A percentile compares a stretch with the other conserved stretches of the same genome.
phyloP scores from a whole-genome alignment of 306 rosid species.

The Rosa lucieae region DNA sequence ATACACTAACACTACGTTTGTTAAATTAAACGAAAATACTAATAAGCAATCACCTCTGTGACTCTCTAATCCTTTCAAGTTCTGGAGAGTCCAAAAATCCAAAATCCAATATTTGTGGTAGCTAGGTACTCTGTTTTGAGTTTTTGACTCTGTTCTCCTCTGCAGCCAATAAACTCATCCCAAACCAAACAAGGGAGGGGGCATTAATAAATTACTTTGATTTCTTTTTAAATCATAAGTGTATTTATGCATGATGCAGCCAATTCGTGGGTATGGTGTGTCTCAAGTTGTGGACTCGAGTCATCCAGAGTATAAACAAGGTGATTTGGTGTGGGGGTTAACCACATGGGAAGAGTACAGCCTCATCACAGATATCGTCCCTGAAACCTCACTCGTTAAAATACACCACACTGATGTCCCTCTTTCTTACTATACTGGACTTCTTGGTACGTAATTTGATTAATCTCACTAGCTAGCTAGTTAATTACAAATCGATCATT shows the following conservation, averaged over 20 bases:
- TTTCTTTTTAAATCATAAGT: background rate
- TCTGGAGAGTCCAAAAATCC: no score
- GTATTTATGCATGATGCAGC: conserved; percentile 9
- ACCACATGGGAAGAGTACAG: conserved; percentile 62
- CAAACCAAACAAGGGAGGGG: no score
- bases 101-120: no score
- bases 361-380: conserved; percentile 20
- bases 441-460: conserved; percentile 11
- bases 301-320: conserved; percentile 43
- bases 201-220: background rate
- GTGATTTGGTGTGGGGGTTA: conserved; percentile 48
- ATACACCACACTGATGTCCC: conserved; percentile 44
- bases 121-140: no score
- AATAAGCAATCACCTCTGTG: no score
- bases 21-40: no score
- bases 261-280: conserved; percentile 37
- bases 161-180: no score
- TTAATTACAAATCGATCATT: no score
- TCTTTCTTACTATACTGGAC: conserved; percentile 46
- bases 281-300: conserved; percentile 46
- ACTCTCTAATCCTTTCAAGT: no score
- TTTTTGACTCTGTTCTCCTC: no score
- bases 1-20: no score
- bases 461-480: background rate
- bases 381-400: conserved; percentile 36